Base-by-base conservation (phyloP, 2,329 filamentous ascomycete species). In the Emmonsiellopsis sp. region DNA sequence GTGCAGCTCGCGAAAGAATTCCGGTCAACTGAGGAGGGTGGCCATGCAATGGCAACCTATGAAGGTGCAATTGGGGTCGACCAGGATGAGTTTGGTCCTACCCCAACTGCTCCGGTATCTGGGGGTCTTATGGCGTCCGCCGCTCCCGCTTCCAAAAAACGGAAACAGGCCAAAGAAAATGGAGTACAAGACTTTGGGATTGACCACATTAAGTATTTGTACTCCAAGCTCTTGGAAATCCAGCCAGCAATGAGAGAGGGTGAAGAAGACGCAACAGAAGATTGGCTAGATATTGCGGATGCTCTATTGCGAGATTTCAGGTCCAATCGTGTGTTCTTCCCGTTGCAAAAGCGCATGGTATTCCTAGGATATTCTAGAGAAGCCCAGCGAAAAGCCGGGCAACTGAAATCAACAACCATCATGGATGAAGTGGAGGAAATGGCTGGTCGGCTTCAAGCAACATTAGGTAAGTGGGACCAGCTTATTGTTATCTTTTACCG, bases 221-320 rank as follows among this genome's bases (percentile, higher is more conserved):
- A 75, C 57, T 58, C 57, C 3, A 76, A 75, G 52, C 60, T 78
- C 55, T 63, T 76, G 55, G 74, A 77, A 49, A 62, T 81, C 54
- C 65, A 76, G 8, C 69, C 74, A 26, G 69, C 63, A 13, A 71
- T 80, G 55, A 73, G 79, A 56, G 65, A 67, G 20, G 79, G 78
- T 8, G 72, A 80, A 31, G 65, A 72, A 26, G 70, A 74, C 41
- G 76, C 77, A 2, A 72, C 74, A 6, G 73, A 77, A 40, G 76
- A 80, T 49, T 84, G 81, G 74, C 70, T 84, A 11, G 78, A 82
- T 48, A 79, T 79, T 55, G 80, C 81, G 0, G 74, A 78, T 56
- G 75, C 76, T 54, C 70, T 85, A 54, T 70, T 83, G 42, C 76
- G 80, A 51, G 81, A 83, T 54, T 86, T 85, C 61, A 74, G 78